phyloP scores from a whole-genome alignment of 148 eudicot species.

The Pharnaceum exiguum region DNA sequence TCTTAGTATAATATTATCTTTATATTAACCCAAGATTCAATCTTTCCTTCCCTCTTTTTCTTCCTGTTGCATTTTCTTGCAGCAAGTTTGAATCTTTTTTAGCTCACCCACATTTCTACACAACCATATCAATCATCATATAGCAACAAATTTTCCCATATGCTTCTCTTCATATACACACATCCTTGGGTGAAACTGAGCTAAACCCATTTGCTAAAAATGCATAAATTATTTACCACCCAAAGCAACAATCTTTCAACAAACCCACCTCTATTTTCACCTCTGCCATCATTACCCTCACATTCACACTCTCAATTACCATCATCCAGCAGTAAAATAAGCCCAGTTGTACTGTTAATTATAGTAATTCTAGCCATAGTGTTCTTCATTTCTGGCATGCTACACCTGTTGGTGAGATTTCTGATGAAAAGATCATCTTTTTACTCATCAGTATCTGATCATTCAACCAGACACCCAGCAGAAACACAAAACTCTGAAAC shows the following conservation, averaged over 20 bases:
- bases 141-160: neutral
- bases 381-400: constrained; percentile 44
- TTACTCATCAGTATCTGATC: constrained; percentile 31
- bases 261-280: constrained; percentile 19
- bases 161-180: neutral
- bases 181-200: constrained; percentile 11
- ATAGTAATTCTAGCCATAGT: constrained; percentile 43
- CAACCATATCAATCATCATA: no score
- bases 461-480: constrained; percentile 30
- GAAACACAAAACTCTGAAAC: constrained; percentile 31
- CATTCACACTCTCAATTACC: constrained; percentile 12
- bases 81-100: neutral
- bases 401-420: constrained; percentile 44
- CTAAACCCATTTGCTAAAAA: constrained; percentile 18
- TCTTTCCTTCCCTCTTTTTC: neutral
- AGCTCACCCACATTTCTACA: neutral
- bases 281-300: constrained; percentile 25
- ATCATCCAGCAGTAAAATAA: constrained; percentile 29
- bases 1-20: neutral
- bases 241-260: constrained; percentile 15
- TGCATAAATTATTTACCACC: constrained; percentile 15
- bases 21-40: constrained; percentile 6
- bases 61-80: neutral
- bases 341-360: constrained; percentile 38
- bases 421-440: constrained; percentile 41